phyloP scores from a whole-genome alignment of 106 monocot genomes.

The Platanthera zijinensis region DNA sequence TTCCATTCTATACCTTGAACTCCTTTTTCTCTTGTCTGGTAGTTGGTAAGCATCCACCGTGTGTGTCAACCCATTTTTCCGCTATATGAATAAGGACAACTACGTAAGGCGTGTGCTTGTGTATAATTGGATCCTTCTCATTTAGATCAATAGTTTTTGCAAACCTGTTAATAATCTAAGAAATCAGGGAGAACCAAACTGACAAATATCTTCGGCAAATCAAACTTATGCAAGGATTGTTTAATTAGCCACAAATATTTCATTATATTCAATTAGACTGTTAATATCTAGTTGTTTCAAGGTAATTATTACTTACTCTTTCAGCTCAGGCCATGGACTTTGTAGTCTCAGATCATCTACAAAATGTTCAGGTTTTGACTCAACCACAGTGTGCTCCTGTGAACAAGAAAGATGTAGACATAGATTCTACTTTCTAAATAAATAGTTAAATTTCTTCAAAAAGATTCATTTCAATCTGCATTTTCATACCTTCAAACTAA shows the following conservation, averaged over 20 bases:
- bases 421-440: not conserved
- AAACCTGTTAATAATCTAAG: slow-evolving; percentile 44
- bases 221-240: not conserved
- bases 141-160: slow-evolving; percentile 64
- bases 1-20: slow-evolving; percentile 61
- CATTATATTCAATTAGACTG: not conserved
- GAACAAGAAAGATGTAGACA: slow-evolving; percentile 7
- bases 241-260: not conserved
- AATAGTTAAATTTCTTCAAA: slow-evolving; percentile 4
- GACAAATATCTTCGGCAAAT: not conserved
- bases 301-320: slow-evolving; percentile 43
- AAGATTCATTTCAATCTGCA: slow-evolving; percentile 2
- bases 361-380: slow-evolving; percentile 97
- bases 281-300: not conserved
- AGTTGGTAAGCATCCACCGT: slow-evolving; percentile 71
- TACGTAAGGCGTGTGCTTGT: slow-evolving; percentile 92
- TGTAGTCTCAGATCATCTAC: slow-evolving; percentile 89
- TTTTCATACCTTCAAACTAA: slow-evolving; percentile 70
- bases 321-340: slow-evolving; percentile 91
- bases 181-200: not conserved
- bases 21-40: slow-evolving; percentile 95
- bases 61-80: slow-evolving; percentile 75
- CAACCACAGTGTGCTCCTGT: slow-evolving; percentile 83
- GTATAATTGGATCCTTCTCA: slow-evolving; percentile 66
- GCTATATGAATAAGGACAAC: slow-evolving; percentile 81